Evolutionary conservation across 2,329 filamentous ascomycete genomes (phyloP).

Genomic region (Aspergillus hortae): DNA sequence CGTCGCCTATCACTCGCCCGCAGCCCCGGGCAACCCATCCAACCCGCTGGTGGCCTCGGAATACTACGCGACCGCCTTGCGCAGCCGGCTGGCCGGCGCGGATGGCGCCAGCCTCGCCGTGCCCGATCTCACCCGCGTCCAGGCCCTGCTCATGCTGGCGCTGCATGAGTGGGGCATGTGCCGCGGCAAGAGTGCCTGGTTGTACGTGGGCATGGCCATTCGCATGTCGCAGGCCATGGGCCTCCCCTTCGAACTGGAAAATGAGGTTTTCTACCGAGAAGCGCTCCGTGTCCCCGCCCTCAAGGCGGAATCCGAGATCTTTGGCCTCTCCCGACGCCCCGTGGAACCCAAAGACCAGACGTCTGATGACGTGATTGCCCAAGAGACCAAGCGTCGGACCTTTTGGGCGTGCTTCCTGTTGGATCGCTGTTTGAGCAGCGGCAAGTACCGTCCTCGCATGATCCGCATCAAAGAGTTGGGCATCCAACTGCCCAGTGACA

Average conservation of each 20-base stretch:
- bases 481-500: conserved; percentile 55
- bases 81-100: conserved; percentile 43
- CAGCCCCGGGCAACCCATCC: conserved; percentile 38
- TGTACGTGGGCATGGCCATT: conserved; percentile 47
- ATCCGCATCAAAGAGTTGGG: conserved; percentile 48
- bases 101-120: conserved; percentile 40
- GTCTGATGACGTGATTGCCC: conserved; percentile 49
- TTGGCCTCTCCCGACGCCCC: conserved; percentile 31
- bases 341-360: conserved; percentile 34
- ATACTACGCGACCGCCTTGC: conserved; percentile 53
- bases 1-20: conserved; percentile 47
- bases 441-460: conserved; percentile 53
- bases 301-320: conserved; percentile 35
- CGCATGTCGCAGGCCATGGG: conserved; percentile 46
- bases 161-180: conserved; percentile 58
- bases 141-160: conserved; percentile 55
- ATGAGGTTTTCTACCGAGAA: conserved; percentile 46
- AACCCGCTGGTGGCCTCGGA: conserved; percentile 52
- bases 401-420: conserved; percentile 59
- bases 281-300: conserved; percentile 38
- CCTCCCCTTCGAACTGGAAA: conserved; percentile 43
- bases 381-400: conserved; percentile 53
- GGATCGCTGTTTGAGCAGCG: conserved; percentile 54
- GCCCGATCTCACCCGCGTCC: conserved; percentile 49
- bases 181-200: conserved; percentile 51